phyloP scores from a whole-genome alignment of 148 eudicot species.

The Rheum nobile region DNA sequence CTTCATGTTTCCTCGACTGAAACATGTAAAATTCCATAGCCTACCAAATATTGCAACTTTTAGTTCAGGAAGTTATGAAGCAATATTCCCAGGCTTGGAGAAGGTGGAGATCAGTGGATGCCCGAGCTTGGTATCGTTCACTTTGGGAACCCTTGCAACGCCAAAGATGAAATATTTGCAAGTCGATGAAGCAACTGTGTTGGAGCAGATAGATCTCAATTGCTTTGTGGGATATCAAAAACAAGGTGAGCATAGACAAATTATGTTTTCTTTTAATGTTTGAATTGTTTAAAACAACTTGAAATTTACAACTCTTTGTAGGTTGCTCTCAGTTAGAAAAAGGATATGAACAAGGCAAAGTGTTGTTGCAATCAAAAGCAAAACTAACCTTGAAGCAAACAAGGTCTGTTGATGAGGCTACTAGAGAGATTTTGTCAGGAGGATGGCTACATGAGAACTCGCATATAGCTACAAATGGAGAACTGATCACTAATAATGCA shows the following conservation, averaged over 20 bases:
- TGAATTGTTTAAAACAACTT: not conserved
- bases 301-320: not conserved
- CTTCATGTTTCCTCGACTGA: not conserved
- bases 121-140: not conserved
- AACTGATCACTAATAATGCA: not conserved
- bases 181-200: not conserved
- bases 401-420: not conserved
- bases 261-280: not conserved
- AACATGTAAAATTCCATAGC: not conserved
- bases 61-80: not conserved
- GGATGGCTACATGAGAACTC: not conserved
- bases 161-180: not conserved
- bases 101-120: not conserved
- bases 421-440: too few species aligned
- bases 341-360: not conserved
- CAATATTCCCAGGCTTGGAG: not conserved
- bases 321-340: not conserved
- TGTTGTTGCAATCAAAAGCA: not conserved
- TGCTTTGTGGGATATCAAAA: not conserved
- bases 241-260: not conserved
- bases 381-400: not conserved
- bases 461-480: not conserved
- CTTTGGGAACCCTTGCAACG: not conserved
- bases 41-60: not conserved
- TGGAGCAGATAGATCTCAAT: not conserved